A percentile compares a stretch with the other conserved stretches of the same genome.
These are phyloP conservation scores for Aspergillus sp. DNA, from an alignment of 2,329 filamentous ascomycete species.

Conservation along the genomic window DNA sequence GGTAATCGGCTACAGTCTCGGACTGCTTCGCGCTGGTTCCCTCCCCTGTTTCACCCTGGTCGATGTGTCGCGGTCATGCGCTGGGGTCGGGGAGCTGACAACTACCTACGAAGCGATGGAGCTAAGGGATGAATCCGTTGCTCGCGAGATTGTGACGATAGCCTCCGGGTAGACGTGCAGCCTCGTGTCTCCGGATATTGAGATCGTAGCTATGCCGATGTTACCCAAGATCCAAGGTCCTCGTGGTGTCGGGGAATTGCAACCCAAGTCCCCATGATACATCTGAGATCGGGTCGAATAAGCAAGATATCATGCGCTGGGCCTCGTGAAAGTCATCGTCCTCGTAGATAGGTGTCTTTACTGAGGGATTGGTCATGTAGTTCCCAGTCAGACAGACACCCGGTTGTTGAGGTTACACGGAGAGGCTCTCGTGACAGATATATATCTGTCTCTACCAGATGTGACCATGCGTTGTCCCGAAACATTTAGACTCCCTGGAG, in stretches of 20 bases:
- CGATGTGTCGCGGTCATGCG: neutral
- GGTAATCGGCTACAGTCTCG: neutral
- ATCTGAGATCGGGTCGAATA: neutral
- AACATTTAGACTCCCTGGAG: too few species aligned
- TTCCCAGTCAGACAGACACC: neutral
- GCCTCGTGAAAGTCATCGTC: neutral
- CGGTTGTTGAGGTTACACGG: neutral
- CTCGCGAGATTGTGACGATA: too few species aligned
- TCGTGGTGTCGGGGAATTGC: constrained; percentile 3
- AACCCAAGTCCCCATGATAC: constrained; percentile 15
- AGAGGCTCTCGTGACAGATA: constrained; percentile 2
- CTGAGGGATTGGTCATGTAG: neutral
- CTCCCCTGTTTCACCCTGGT: neutral
- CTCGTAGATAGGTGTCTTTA: neutral
- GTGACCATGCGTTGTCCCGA: too few species aligned
- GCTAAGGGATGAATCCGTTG: too few species aligned
- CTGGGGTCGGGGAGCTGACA: neutral
- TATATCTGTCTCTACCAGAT: neutral
- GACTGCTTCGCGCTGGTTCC: neutral
- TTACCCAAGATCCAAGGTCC: constrained; percentile 7
- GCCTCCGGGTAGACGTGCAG: too few species aligned
- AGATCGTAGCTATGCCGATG: neutral
- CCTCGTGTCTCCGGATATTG: neutral
- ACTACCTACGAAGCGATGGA: neutral
- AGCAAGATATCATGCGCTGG: constrained; percentile 7